Evolutionary conservation across 2,329 filamentous ascomycete genomes (phyloP).

Genomic region (Stemphylium lycopersici): DNA sequence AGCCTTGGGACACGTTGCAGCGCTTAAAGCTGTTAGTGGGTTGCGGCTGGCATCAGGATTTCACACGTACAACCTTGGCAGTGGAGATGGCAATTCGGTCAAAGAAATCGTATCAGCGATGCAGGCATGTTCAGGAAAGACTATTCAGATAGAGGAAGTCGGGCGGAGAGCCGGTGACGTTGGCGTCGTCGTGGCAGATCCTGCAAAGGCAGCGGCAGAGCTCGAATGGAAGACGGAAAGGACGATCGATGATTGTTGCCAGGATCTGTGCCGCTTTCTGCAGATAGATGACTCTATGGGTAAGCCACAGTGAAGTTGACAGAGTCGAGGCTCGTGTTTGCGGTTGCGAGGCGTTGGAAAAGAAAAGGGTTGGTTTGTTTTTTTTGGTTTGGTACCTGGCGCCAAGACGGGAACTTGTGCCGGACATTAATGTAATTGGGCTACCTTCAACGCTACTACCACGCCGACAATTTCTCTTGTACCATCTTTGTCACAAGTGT

Average conservation of each 20-base stretch:
- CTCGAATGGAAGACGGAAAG: slow-evolving; percentile 34
- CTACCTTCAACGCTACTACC: background rate
- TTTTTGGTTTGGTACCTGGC: background rate
- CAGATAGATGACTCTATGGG: background rate
- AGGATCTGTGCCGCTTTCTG: slow-evolving; percentile 3
- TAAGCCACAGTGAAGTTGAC: background rate
- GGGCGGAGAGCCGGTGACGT: slow-evolving; percentile 41
- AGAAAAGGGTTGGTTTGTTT: background rate
- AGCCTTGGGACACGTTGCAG: slow-evolving; percentile 65
- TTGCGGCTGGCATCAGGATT: slow-evolving; percentile 26
- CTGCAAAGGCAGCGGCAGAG: slow-evolving; percentile 30
- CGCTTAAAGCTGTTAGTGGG: slow-evolving; percentile 46
- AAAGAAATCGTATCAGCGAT: slow-evolving; percentile 41
- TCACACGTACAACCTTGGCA: slow-evolving; percentile 44
- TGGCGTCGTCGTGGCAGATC: slow-evolving; percentile 35
- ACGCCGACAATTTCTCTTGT: slow-evolving; percentile 2
- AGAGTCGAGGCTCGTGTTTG: background rate
- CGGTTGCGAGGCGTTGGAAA: background rate
- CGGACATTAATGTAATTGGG: background rate
- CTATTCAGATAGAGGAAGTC: slow-evolving; percentile 17
- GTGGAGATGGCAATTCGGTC: slow-evolving; percentile 42
- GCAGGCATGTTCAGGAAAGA: slow-evolving; percentile 32
- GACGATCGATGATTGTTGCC: slow-evolving; percentile 1
- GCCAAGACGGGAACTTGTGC: background rate
- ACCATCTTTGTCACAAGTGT: background rate